Base-by-base conservation (phyloP, 768 basidiomycete genomes). In the Serpula lacrymans region DNA sequence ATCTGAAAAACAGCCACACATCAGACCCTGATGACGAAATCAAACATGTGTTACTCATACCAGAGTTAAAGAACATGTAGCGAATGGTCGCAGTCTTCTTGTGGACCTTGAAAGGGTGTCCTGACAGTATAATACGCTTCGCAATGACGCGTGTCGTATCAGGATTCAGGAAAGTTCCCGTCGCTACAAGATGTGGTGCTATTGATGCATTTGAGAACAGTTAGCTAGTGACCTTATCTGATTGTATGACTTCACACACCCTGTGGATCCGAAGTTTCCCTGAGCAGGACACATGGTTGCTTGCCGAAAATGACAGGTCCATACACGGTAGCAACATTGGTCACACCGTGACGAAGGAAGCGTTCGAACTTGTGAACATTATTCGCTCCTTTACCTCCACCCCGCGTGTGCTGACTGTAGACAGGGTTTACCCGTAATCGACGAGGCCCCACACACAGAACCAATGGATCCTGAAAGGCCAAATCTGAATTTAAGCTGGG, bases 341-440 rank as follows among this genome's bases (percentile, higher is more conserved):
- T 86, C 23, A 71, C 67, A 5, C 93, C 88, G 53, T 89, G 90
- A 29, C 86, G 79, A 21, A 97, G 71, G 64, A 81, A 99, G 23
- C 88, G 80, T 64, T 96, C 91, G 40, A 86, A 94, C 56, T 97
- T 99, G 73, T 98, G 94, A 2, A 96, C 92, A 53, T 98, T 97
- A 71, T 99, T 99, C 30, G 81, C 72, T 9, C 93, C 92, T 59
- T 84, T 88, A 12, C 88, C 89, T 13, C 92, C 92, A 10, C 92
- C 93, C 6, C 82, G 78, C 3, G 87, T 83, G 52, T 94, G 91
- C 54, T 96, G 92, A 49, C 92, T 94, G 67, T 88, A 99, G 23
- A 94, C 64, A 0, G 96, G 96, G 48, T 84, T 88, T 29, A 93
- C 82, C 14, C 71, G 73, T 49, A 96, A 71, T 30, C 93, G 79